Percentiles rank a stretch among this genome's conserved stretches.
Evolutionary conservation across 805 yeast species (phyloP).

Genomic region (Yarrowia deformans): DNA sequence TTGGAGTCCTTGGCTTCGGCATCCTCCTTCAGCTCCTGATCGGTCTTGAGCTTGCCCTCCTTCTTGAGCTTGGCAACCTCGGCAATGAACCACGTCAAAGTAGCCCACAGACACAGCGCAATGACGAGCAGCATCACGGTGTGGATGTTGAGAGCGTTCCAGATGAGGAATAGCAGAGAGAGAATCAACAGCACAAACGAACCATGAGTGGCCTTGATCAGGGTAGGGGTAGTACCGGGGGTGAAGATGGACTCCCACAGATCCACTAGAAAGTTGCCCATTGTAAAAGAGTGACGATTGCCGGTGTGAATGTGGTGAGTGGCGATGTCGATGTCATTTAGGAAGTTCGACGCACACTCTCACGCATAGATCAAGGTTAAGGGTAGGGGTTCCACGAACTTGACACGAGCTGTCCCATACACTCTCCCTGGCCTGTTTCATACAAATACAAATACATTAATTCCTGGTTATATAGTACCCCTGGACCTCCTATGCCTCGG

Average conservation of each 20-base stretch:
- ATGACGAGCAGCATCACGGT: conserved; percentile 62
- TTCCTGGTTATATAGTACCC: conserved; percentile 12
- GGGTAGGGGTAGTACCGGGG: conserved; percentile 92
- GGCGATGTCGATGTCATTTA: conserved; percentile 3
- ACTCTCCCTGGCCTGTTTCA: not conserved
- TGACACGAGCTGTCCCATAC: conserved; percentile 1
- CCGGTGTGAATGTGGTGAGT: not conserved
- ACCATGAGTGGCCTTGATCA: conserved; percentile 85
- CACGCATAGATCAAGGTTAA: conserved; percentile 36
- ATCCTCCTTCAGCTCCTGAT: conserved; percentile 15
- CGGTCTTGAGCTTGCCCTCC: conserved; percentile 41
- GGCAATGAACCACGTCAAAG: conserved; percentile 85
- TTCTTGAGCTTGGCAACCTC: conserved; percentile 61
- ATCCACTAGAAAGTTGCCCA: conserved; percentile 56
- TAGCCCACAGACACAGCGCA: conserved; percentile 72
- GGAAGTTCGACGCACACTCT: not conserved
- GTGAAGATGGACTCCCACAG: conserved; percentile 91
- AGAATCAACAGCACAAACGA: conserved; percentile 73
- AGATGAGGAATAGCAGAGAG: conserved; percentile 63
- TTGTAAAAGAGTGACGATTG: not conserved
- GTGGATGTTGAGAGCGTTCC: conserved; percentile 72
- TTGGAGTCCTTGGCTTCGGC: conserved; percentile 6
- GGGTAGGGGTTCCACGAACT: conserved; percentile 3
- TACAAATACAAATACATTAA: conserved; percentile 39
- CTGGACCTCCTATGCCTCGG: conserved; percentile 13